Percentiles rank a stretch among this genome's conserved stretches.
Evolutionary conservation across 2,329 filamentous ascomycete species (phyloP).

Genomic region (Penicillium thymicola): DNA sequence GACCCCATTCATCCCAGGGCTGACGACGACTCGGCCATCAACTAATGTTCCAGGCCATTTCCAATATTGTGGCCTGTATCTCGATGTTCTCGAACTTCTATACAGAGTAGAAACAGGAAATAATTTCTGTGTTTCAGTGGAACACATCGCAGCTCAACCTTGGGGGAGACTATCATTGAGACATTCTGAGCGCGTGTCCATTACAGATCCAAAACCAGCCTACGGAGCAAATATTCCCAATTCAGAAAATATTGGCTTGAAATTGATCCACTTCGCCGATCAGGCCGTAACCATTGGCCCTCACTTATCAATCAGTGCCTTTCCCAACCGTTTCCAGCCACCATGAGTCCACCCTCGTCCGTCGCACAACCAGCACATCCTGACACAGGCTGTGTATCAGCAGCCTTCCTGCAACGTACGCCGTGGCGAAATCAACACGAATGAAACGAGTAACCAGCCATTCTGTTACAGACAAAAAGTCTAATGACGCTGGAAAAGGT

Average conservation of each 20-base stretch:
- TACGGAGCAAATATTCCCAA: not conserved
- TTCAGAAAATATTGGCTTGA: not conserved
- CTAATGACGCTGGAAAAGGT: not conserved
- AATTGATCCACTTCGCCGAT: constrained; percentile 1
- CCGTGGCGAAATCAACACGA: constrained; percentile 6
- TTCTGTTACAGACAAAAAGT: not conserved
- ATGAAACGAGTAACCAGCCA: not conserved
- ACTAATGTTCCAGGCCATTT: not conserved
- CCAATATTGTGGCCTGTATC: not conserved
- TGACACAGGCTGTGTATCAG: constrained; percentile 15
- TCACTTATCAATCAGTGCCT: constrained; percentile 3
- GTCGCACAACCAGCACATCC: not conserved
- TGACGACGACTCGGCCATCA: constrained; percentile 16
- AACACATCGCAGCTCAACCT: not conserved
- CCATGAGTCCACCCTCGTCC: not conserved
- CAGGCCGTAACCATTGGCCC: not conserved
- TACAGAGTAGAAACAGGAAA: not conserved
- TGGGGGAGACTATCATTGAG: not conserved
- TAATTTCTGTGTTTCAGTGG: not conserved
- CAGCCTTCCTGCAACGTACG: not conserved
- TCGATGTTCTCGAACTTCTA: not conserved
- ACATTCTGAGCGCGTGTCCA: not conserved
- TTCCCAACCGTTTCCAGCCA: constrained; percentile 1
- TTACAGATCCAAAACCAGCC: not conserved
- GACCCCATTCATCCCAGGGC: constrained; percentile 1